phyloP scores from a whole-genome alignment of 768 basidiomycete species.

The Podaxis sp. region DNA sequence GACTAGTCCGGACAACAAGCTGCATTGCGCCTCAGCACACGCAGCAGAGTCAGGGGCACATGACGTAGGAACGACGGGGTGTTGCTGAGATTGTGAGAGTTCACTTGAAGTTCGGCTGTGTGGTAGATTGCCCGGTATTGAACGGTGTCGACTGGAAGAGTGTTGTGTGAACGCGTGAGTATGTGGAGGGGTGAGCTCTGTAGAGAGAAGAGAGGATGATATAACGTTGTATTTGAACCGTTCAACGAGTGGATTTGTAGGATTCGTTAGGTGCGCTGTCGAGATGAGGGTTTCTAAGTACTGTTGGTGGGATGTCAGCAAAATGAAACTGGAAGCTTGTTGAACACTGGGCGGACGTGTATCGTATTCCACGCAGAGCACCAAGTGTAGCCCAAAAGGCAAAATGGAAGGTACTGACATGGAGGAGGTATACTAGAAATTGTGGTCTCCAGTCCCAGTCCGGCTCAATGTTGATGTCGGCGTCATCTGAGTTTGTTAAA shows the following conservation, averaged over 20 bases:
- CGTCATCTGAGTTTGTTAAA: constrained; percentile 15
- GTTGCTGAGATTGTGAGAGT: constrained; percentile 19
- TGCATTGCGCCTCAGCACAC: constrained; percentile 29
- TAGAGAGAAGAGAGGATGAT: constrained; percentile 70
- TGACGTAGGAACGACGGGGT: constrained; percentile 17
- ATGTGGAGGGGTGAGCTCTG: constrained; percentile 42
- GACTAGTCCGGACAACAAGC: constrained; percentile 35
- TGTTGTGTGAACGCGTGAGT: constrained; percentile 21
- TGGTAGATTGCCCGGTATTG: constrained; percentile 44
- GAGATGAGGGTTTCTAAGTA: constrained; percentile 33
- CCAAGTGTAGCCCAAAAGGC: neutral
- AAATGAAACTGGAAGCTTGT: neutral
- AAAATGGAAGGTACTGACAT: constrained; percentile 29
- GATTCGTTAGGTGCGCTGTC: constrained; percentile 26
- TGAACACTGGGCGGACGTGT: neutral
- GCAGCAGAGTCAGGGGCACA: constrained; percentile 15
- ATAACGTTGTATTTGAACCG: constrained; percentile 84
- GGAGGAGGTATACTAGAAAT: constrained; percentile 28
- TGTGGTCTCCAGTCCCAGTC: constrained; percentile 35
- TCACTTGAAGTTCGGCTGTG: constrained; percentile 42
- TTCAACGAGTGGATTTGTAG: constrained; percentile 57
- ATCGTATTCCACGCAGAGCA: neutral
- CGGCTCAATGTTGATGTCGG: constrained; percentile 22
- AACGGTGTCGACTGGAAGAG: constrained; percentile 24
- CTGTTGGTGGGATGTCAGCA: constrained; percentile 21